Evolutionary conservation across 2,329 filamentous ascomycete species (phyloP).

Genomic region (Leptographium lundbergii): DNA sequence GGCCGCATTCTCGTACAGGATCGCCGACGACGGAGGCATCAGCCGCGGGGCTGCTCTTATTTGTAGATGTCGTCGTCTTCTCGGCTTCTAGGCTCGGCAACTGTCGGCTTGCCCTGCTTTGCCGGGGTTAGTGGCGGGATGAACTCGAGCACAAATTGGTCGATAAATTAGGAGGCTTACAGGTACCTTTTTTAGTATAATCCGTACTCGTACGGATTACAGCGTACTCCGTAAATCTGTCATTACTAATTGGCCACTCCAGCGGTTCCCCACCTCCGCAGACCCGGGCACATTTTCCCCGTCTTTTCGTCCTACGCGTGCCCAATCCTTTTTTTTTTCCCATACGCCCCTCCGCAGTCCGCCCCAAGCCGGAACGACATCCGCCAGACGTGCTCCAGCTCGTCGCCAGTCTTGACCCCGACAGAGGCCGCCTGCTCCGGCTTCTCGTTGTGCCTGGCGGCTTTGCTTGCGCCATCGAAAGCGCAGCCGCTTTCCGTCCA

Average conservation of each 20-base stretch:
- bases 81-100: not conserved
- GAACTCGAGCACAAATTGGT: too few species aligned
- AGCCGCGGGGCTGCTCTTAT: not conserved
- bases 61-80: not conserved
- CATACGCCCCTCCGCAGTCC: not conserved
- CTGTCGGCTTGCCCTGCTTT: not conserved
- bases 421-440: too few species aligned
- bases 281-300: not conserved
- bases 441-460: too few species aligned
- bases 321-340: not conserved
- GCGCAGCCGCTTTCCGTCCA: too few species aligned
- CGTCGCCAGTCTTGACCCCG: too few species aligned
- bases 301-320: not conserved
- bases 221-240: not conserved
- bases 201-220: too few species aligned
- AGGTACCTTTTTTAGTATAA: too few species aligned
- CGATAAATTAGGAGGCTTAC: too few species aligned
- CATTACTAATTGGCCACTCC: not conserved
- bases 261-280: not conserved
- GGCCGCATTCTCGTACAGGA: slow-evolving; percentile 41
- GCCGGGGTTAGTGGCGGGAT: too few species aligned
- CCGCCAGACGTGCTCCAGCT: too few species aligned
- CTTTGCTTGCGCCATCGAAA: too few species aligned
- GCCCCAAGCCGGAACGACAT: too few species aligned
- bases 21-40: slow-evolving; percentile 16